Base-by-base conservation (phyloP, 805 yeast genomes). In the Pichia eremophila region DNA sequence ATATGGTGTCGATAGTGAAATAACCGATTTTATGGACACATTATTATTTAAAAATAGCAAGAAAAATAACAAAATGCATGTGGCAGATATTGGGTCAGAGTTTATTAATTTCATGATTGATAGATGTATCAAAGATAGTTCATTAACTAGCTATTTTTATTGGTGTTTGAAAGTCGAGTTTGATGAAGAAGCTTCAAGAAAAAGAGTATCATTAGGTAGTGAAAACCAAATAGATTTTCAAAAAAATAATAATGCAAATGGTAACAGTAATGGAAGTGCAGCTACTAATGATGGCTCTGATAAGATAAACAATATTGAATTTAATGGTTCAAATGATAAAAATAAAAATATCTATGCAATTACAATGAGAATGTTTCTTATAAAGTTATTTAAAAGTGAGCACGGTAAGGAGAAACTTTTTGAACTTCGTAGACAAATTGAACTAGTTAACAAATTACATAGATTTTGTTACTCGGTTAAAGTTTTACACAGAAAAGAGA, bases 111-210 rank as follows among this genome's bases (percentile, higher is more conserved):
- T 91, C 59, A 67, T 93, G 39, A 81, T 90, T 39, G 79, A 79
- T 28, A 72, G 91, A 41, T 81, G 95, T 0, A 69, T 81, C 1
- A 68, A 74, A 18, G 85, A 83, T 59, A 74, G 76, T 19, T 69
- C 75, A 18, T 68, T 95, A 39, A 93, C 95, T 0, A 89, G 82
- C 59, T 87, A 77, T 59, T 79, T 95, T 51, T 90, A 87, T 63
- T 93, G 99, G 98, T 87, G 83, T 60, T 75, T 93, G 44, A 83
- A 81, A 53, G 95, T 95, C 2, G 97, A 91, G 58, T 77, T 83
- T 31, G 87, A 83, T 57, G 96, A 86, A 48, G 76, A 73, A 36
- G 60, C 64, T 35, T 37, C 46, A 5, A 50, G 46, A 39, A 53
- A 48, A 58, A 70, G 48, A 14, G 39, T 39, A 14, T 2, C 17